Base-by-base conservation (phyloP, 1,284 basidiomycete genomes). In the Tilletiaria anomala region DNA sequence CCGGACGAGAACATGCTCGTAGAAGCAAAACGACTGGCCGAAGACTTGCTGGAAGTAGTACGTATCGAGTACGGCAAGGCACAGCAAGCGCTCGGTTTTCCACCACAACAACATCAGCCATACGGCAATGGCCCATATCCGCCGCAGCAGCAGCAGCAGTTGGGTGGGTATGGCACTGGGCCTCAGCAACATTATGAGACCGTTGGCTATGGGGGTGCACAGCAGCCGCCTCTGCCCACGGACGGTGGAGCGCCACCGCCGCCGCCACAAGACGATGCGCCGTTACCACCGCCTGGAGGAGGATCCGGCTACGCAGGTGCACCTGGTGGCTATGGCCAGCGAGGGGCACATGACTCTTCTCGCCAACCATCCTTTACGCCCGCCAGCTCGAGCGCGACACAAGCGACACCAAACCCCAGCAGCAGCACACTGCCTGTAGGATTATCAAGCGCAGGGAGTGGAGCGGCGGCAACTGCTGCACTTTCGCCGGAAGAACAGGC, bases 31-130 rank as follows among this genome's bases (percentile, higher is more conserved):
- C 43, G 33, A 39, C 43, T 66, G 26, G 58, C 60, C 1, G 42
- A 54, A 15, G 63, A 66, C 34, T 37, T 66, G 21, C 24, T 66
- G 31, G 63, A 65, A 19, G 59, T 58, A 3, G 61, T 66, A 3
- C 48, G 42, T 1, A 38, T 39, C 6, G 61, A 64, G 44, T 62
- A 58, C 53, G 48, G 48, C 16, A 64, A 66, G 45, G 54, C 60
- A n/a, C n/a, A n/a, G n/a, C n/a, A n/a, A n/a, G n/a, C n/a, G n/a
- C n/a, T n/a, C n/a, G n/a, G n/a, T n/a, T n/a, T n/a, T n/a, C n/a
- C n/a, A n/a, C n/a, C n/a, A n/a, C n/a, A n/a, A n/a, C n/a, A n/a
- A n/a, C n/a, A n/a, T n/a, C n/a, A n/a, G n/a, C n/a, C n/a, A n/a
- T n/a, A n/a, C n/a, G n/a, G n/a, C n/a, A n/a, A 3, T 44, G 45